A percentile compares a stretch with the other conserved stretches of the same genome.
Conservation (phyloP, 2,329 filamentous ascomycete species). For the Pseudogymnoascus sp. region DNA sequence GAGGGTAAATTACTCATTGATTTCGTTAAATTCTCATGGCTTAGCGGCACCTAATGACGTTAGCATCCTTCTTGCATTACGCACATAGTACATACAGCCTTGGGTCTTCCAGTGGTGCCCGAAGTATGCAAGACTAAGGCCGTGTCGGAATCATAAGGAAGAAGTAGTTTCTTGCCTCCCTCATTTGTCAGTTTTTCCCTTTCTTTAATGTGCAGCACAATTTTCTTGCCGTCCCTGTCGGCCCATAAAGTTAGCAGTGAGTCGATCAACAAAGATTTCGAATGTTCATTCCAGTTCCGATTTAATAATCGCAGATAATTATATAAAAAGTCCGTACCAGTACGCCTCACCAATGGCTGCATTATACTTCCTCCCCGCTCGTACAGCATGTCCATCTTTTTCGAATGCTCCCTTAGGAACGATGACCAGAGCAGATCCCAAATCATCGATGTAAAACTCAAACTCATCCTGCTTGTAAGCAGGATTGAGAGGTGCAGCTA, state of each 20-base stretch:
- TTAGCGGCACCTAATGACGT: slow-evolving; percentile 56
- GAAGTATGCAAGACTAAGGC: slow-evolving; percentile 78
- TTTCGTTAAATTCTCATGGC: slow-evolving; percentile 70
- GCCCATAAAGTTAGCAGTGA: no score
- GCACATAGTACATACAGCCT: slow-evolving; percentile 53
- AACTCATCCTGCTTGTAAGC: slow-evolving; percentile 86
- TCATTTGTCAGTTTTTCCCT: slow-evolving; percentile 55
- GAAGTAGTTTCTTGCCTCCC: slow-evolving; percentile 57
- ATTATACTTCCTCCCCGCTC: slow-evolving; percentile 69
- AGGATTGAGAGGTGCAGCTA: slow-evolving; percentile 81
- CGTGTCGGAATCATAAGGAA: no score
- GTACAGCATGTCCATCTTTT: slow-evolving; percentile 62
- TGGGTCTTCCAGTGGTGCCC: slow-evolving; percentile 77
- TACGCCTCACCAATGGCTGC: slow-evolving; percentile 84
- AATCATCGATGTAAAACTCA: slow-evolving; percentile 85
- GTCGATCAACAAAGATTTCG: no score
- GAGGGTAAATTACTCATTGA: slow-evolving; percentile 58
- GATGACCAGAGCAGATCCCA: slow-evolving; percentile 70
- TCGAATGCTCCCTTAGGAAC: slow-evolving; percentile 65
- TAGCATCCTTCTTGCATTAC: slow-evolving; percentile 4
- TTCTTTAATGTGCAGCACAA: slow-evolving; percentile 73
- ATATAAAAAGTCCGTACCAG: no score
- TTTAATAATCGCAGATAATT: no score
- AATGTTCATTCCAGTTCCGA: no score
- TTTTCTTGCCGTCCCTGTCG: slow-evolving; percentile 53